Conservation (phyloP, 768 basidiomycete genomes). For the Floccularia luteovirens region DNA sequence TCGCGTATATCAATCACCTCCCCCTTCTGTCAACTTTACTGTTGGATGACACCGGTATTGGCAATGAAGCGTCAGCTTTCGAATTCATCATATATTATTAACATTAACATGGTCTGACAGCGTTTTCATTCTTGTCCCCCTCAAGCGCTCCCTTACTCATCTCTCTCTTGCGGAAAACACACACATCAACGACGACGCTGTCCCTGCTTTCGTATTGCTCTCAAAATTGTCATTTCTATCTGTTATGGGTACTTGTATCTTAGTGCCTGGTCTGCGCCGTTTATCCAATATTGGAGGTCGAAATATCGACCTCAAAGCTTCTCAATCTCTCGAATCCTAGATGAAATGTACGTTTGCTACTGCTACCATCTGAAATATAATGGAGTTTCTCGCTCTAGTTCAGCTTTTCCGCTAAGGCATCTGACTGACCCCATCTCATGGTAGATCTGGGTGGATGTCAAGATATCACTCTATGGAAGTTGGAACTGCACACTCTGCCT, state of each 20-base stretch:
- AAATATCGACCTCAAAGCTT: conserved; percentile 45
- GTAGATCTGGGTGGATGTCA: conserved; percentile 40
- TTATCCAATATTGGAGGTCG: conserved; percentile 31
- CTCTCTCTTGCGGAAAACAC: conserved; percentile 49
- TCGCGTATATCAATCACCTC: conserved; percentile 46
- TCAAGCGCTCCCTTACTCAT: conserved; percentile 43
- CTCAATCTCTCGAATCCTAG: conserved; percentile 43
- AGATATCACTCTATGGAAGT: too few relatives aligned
- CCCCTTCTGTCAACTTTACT: conserved; percentile 38
- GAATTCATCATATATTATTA: background rate
- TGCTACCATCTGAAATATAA: background rate
- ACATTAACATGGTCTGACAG: conserved; percentile 20
- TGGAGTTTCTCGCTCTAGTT: background rate
- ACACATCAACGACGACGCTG: conserved; percentile 45
- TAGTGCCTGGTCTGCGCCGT: conserved; percentile 51
- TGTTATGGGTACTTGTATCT: conserved; percentile 44
- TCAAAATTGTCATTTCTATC: conserved; percentile 40
- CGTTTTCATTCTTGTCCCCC: conserved; percentile 47
- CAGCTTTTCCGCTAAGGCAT: conserved; percentile 43
- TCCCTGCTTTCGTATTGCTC: conserved; percentile 46
- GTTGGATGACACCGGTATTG: conserved; percentile 46
- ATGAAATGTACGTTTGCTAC: conserved; percentile 34
- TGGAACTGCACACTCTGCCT: conserved; percentile 45
- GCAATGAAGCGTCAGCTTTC: conserved; percentile 50
- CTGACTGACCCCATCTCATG: conserved; percentile 27